Base-by-base conservation (phyloP, 2,329 filamentous ascomycete genomes). In the Aphanocladium album region DNA sequence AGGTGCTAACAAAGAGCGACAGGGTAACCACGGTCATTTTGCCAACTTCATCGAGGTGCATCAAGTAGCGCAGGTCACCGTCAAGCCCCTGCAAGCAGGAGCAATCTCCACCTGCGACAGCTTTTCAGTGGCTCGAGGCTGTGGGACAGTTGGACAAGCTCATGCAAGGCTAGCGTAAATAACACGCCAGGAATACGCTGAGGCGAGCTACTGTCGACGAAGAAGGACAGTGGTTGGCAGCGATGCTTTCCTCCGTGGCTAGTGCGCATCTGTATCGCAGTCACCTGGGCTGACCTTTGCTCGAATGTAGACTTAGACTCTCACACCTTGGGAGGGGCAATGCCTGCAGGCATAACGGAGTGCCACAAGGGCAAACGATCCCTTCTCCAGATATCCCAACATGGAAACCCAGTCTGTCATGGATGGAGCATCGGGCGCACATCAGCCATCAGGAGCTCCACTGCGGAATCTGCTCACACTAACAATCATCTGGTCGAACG, bases 21-120 rank as follows among this genome's bases (percentile, higher is more conserved):
- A 39, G 5, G 9, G 25, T 11, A 19, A 5, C 27, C 53, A 25
- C 57, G 14, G 16, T 17, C 25, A 33, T 46, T 35, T 52, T 41
- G 27, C 47, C 57, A 59, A 45, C 47, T 52, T 59, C 47, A 59
- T 52, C 57, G 25, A 59, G 57, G 45, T 59, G 57, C 57, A 59
- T 51, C 39, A 14, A 45, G 37, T 59, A 59, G 57, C 39, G 47
- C 57, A 59, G 57, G 37, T 43, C 56, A 43, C 56, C 35, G 46
- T 58, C 17, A 43, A 39, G 33, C 49, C 57, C 47, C 49, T 52
- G 57, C 12, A 41, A 45, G 12, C 27, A 19, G 19, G 37, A 52
- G 27, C 23, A 41, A 50, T 33, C 45, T 35, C 56, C 57, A 52
- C 57, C 19, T 43, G 19, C 19, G 27, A 50, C 49, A 27, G 57